phyloP scores from a whole-genome alignment of 768 basidiomycete species.

The Chalciporus sphaerocephalus region DNA sequence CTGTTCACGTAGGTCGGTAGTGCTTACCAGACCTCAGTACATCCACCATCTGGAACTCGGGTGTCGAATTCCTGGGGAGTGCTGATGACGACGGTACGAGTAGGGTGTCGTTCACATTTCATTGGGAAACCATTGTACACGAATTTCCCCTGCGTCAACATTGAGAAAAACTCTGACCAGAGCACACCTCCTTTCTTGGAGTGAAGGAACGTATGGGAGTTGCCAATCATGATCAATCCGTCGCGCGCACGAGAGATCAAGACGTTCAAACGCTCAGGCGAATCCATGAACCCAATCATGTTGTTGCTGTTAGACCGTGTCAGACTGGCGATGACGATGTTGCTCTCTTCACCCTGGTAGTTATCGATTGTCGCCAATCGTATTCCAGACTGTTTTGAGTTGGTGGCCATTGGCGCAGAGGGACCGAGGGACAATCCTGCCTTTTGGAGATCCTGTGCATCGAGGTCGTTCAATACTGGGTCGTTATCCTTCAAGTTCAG shows the following conservation, averaged over 20 bases:
- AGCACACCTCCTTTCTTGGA: constrained; percentile 49
- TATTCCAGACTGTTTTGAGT: constrained; percentile 37
- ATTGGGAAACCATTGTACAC: constrained; percentile 61
- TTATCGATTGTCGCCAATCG: constrained; percentile 72
- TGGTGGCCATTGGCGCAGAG: constrained; percentile 34
- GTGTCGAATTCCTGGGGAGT: constrained; percentile 47
- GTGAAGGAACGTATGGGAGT: constrained; percentile 54
- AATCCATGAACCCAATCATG: constrained; percentile 68
- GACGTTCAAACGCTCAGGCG: constrained; percentile 71
- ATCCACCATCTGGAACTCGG: constrained; percentile 61
- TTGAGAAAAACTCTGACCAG: constrained; percentile 48
- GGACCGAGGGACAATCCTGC: constrained; percentile 51
- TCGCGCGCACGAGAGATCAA: constrained; percentile 66
- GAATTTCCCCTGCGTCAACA: constrained; percentile 40
- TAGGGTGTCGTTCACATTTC: constrained; percentile 52
- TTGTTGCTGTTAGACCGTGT: constrained; percentile 54
- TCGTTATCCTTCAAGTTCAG: constrained; percentile 46
- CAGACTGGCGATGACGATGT: constrained; percentile 60
- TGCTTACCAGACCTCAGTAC: constrained; percentile 53
- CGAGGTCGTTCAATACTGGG: constrained; percentile 60
- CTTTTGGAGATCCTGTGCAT: constrained; percentile 52
- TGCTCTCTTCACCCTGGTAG: constrained; percentile 72
- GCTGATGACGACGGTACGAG: constrained; percentile 35
- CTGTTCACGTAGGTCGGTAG: neutral
- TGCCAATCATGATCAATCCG: constrained; percentile 64